Conservation (phyloP, 345 rosid species). For the Acer negundo region DNA sequence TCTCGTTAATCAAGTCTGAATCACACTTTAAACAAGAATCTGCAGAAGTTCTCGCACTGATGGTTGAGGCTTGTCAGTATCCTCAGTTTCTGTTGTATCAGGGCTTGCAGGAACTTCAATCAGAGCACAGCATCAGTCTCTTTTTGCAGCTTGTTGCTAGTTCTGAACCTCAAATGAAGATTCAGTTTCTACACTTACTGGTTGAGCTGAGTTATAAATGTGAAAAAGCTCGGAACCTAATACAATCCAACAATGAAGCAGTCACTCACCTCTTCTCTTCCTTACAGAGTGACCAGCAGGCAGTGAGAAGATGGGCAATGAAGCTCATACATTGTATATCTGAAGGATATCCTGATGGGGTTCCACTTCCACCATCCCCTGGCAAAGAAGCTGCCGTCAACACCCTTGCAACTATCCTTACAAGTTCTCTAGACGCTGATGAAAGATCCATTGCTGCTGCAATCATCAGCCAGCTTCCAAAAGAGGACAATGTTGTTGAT, state of each 20-base stretch:
- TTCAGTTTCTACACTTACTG: conserved; percentile 47
- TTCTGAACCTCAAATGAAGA: conserved; percentile 34
- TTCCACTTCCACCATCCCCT: conserved; percentile 49
- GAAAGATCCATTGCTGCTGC: conserved; percentile 55
- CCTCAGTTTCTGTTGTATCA: conserved; percentile 38
- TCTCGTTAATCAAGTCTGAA: conserved; percentile 35
- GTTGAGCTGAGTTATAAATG: conserved; percentile 48
- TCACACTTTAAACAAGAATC: conserved; percentile 41
- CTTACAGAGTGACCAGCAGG: conserved; percentile 30
- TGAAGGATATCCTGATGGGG: conserved; percentile 40
- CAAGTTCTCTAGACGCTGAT: conserved; percentile 36
- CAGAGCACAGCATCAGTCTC: conserved; percentile 42
- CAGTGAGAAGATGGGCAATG: conserved; percentile 41
- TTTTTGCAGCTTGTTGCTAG: conserved; percentile 34
- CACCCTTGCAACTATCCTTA: conserved; percentile 37
- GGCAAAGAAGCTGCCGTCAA: conserved; percentile 44
- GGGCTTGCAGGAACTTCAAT: conserved; percentile 48
- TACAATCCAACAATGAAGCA: conserved; percentile 31
- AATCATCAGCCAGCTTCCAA: conserved; percentile 53
- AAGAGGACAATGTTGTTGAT: conserved; percentile 43
- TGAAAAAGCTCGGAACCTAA: conserved; percentile 33
- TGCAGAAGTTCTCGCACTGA: conserved; percentile 45
- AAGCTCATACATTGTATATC: conserved; percentile 43
- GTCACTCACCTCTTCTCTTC: conserved; percentile 40
- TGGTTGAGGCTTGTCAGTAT: conserved; percentile 35